Base-by-base conservation (phyloP, 805 yeast genomes). In the Blastobotrys terrestris region DNA sequence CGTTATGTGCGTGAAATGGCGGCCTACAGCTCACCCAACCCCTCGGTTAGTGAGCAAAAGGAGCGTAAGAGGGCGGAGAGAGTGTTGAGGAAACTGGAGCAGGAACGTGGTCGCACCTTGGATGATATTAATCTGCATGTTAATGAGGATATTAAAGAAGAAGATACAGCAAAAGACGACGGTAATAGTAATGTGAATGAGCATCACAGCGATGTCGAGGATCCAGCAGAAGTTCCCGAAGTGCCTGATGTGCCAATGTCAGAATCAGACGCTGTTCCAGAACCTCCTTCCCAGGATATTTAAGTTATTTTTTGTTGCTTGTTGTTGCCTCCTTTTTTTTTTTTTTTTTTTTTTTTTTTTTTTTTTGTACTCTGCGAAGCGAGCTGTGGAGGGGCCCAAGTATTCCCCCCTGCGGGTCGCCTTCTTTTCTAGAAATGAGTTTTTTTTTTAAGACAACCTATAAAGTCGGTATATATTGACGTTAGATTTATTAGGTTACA, bases 1-100 rank as follows among this genome's bases (percentile, higher is more conserved):
- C 77, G 95, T 64, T 90, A 88, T 64, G 79, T 80, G 50, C 76
- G 74, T 49, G 95, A 89, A 63, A 81, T 88, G 84, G 78, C 72
- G 50, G 79, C 67, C 6, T 82, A 81, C 58, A 73, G 67, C 11
- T 20, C 26, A 11, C 39, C 26, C 39, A 22, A 45, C 19, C 48
- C 48, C 7, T 41, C 44, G 6, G 48, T 22, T 6, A 21, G 39
- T 14, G 48, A 45, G 21, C 48, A 45, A 13, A 7, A 19, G 14
- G 48, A 45, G 39, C 26, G 26, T 14, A 45, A 45, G 39, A 14
- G 26, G 14, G 48, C 48, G 14, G 39, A 45, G 20, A 22, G 18
- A 19, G 31, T 45, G 48, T 18, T 22, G 21, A 22, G 31, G 48
- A 35, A 45, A 11, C 48, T 45, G n/a, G 48, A 21, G 26, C 39